Evolutionary conservation across 2,329 filamentous ascomycete genomes (phyloP).

Genomic region (Corniculantispora saksenae): DNA sequence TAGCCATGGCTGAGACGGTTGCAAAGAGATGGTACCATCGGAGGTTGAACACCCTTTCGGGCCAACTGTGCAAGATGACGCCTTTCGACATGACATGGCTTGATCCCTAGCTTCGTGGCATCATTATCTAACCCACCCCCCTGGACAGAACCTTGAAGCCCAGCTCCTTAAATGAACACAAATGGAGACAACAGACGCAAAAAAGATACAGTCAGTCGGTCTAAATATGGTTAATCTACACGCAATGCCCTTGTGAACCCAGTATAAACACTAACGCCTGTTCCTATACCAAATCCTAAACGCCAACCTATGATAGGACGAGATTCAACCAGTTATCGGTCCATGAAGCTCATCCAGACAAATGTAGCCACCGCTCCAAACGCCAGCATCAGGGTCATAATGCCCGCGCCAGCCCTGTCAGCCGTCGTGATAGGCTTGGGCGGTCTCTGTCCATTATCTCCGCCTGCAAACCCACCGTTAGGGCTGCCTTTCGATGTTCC

Average conservation of each 20-base stretch:
- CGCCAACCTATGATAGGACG: background rate
- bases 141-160: too few relatives aligned
- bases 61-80: background rate
- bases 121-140: background rate
- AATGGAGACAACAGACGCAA: background rate
- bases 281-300: background rate
- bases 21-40: background rate
- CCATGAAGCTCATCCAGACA: constrained; percentile 51
- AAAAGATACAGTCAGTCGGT: background rate
- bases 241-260: background rate
- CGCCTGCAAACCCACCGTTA: constrained; percentile 31
- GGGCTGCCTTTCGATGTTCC: constrained; percentile 45
- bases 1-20: background rate
- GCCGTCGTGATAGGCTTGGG: constrained; percentile 40
- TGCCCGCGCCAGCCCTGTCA: constrained; percentile 50
- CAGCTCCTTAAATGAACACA: too few relatives aligned
- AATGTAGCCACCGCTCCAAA: constrained; percentile 45
- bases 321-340: constrained; percentile 15
- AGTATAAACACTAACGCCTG: background rate
- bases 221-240: background rate
- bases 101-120: background rate
- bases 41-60: background rate
- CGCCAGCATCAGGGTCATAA: constrained; percentile 48
- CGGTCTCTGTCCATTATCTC: constrained; percentile 30
- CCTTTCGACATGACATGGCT: background rate